Conservation (phyloP, 768 basidiomycete genomes). For the Rhizopogon roseolus region DNA sequence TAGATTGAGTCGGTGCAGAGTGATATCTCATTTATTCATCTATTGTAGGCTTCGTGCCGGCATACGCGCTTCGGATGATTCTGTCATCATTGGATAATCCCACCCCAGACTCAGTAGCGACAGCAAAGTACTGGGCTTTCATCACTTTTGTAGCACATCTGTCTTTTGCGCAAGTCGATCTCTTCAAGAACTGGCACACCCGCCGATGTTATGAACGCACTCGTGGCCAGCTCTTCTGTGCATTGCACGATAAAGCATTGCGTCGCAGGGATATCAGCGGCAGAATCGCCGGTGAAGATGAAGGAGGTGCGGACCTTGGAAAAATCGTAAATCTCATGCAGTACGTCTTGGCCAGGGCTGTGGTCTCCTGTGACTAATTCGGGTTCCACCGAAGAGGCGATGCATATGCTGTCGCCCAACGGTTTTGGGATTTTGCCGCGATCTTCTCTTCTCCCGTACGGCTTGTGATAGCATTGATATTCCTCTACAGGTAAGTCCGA, state of each 20-base stretch:
- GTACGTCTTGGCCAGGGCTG: constrained; percentile 30
- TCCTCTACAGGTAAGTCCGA: constrained; percentile 60
- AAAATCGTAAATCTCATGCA: constrained; percentile 76
- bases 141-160: constrained; percentile 57
- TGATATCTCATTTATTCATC: constrained; percentile 1
- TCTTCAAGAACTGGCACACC: constrained; percentile 63
- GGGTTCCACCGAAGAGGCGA: constrained; percentile 46
- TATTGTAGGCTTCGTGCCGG: constrained; percentile 58
- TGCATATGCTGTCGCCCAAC: constrained; percentile 62
- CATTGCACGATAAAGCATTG: constrained; percentile 64
- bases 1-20: background rate
- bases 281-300: constrained; percentile 31
- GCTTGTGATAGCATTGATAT: constrained; percentile 60
- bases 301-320: constrained; percentile 49
- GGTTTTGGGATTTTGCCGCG: constrained; percentile 70
- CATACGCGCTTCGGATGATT: constrained; percentile 62
- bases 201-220: constrained; percentile 69
- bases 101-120: constrained; percentile 32
- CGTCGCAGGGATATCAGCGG: constrained; percentile 55
- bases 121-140: constrained; percentile 56
- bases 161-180: constrained; percentile 63
- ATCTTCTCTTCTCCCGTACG: constrained; percentile 61
- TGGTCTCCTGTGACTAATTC: constrained; percentile 2
- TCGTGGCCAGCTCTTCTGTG: constrained; percentile 66
- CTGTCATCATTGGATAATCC: constrained; percentile 43